Evolutionary conservation across 129 eudicot species (phyloP), one percentile per base, ranked within the genome.

Genomic region (Flaveria sonorensis): DNA sequence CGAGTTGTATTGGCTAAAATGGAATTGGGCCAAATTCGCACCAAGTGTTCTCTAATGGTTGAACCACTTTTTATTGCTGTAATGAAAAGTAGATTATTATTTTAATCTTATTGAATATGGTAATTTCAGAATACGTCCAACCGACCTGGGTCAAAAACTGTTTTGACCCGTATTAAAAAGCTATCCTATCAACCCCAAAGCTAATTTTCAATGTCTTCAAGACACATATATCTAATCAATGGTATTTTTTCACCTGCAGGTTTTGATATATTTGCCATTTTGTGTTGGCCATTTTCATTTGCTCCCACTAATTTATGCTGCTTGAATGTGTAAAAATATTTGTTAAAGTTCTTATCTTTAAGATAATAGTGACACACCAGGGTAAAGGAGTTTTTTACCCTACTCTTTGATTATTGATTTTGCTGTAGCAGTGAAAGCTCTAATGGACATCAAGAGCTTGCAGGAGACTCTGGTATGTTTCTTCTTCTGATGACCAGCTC

Each of bases 381-480:
- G 64, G 16, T 21, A 57, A 55, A 57, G 21, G 30, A 57, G 64
- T 57, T 3, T 51, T 51, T 14, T 51, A 16, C 57, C n/a, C 57
- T 15, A 16, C 57, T 21, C 57, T 57, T 56, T 55, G 28, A 19
- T 19, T 55, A 55, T 55, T 19, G 12, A 56, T 56, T 7, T 56
- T 20, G 11, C 61, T 18, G 55, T 50, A 50, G 61, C 62, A 56
- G 28, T 56, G 62, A 56, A 56, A 56, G 28, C 28, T 56, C 11
- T 13, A 20, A 21, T 57, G 63, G 61, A 28, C 63, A 21, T 57
- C 30, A 57, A 15, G 32, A 7, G 32, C 64, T 20, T 57, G 57
- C n/a, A 51, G 20, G 57, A 51, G 57, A 51, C 57, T 19, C 66
- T 60, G 66, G 39, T 60, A 59, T 59, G 65, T 59, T 55, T 55